Base-by-base conservation (phyloP, 345 rosid genomes). In the Citrus medica region DNA sequence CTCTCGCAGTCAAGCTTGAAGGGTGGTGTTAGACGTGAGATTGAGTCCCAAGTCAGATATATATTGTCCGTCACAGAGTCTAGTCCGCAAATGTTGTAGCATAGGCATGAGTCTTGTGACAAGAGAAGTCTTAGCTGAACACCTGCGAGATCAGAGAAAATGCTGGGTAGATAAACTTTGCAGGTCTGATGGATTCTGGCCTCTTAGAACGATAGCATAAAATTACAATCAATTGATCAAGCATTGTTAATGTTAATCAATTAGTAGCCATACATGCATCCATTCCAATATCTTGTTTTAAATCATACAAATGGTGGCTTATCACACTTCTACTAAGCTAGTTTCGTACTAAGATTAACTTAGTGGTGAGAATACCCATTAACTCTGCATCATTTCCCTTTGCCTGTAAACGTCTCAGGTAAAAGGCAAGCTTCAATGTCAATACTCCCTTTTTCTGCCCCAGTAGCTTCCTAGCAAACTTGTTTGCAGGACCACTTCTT, bases 361-460 rank as follows among this genome's bases (percentile, higher is more conserved):
- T 10, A 10, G 16, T 42, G 48, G 48, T 10, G 48, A 70, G 27
- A 35, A 76, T 42, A 28, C 58, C 82, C 81, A 86, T 67, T 63
- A 82, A 82, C 33, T 84, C 82, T 3, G 67, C 13, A 74, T 84
- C 89, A 4, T 58, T 68, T 6, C 30, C 87, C 74, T 84, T 22
- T 14, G 53, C 66, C 1, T 58, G 61, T 5, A 74, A 42, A 48
- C 21, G 79, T 75, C 32, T 83, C 62, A 1, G 79, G 79, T 16
- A 2, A 63, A 71, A 86, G 51, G 37, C 80, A 78, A 22, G 71
- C 59, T 59, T 82, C 79, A 67, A 84, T 9, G 51, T 84, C 86
- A 1, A 80, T 9, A 14, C 86, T 86, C 17, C 86, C 84, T 46
- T 46, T 37, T 32, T 73, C 33, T 6, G 14, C 42, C 13, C 82